A percentile compares a stretch with the other conserved stretches of the same genome.
Evolutionary conservation across 108 stramenopile genomes (phyloP).

Genomic region (Nannochloropsis oceanica): DNA sequence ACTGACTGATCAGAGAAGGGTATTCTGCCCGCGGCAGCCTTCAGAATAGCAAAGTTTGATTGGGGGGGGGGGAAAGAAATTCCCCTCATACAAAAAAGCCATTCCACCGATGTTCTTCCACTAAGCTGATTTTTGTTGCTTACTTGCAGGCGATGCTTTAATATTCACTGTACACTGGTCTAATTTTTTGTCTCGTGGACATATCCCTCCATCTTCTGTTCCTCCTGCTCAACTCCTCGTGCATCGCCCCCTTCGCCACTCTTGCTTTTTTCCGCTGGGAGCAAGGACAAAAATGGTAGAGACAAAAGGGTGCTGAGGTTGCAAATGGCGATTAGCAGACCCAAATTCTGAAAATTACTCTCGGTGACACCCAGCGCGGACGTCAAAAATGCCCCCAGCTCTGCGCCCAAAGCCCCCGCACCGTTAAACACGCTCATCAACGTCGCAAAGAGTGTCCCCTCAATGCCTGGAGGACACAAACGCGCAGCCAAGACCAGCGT

Average conservation of each 20-base stretch:
- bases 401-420: slow-evolving; percentile 64
- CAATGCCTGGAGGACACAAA: slow-evolving; percentile 77
- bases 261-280: background rate
- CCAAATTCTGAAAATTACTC: slow-evolving; percentile 66
- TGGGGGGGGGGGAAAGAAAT: no score
- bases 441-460: slow-evolving; percentile 80
- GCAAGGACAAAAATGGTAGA: slow-evolving; percentile 44
- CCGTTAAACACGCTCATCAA: slow-evolving; percentile 87
- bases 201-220: no score
- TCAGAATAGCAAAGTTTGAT: no score
- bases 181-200: no score
- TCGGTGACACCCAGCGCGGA: slow-evolving; percentile 64
- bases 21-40: no score
- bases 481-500: slow-evolving; percentile 77
- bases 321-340: slow-evolving; percentile 61
- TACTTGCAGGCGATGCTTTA: no score
- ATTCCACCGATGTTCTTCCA: no score
- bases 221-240: background rate
- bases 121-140: no score
- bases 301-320: slow-evolving; percentile 70
- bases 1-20: no score
- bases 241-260: background rate
- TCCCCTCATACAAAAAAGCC: no score
- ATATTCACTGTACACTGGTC: no score
- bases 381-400: slow-evolving; percentile 70